Evolutionary conservation across 1,139 yeast species (phyloP).

Genomic region (Arxiozyma telluris): DNA sequence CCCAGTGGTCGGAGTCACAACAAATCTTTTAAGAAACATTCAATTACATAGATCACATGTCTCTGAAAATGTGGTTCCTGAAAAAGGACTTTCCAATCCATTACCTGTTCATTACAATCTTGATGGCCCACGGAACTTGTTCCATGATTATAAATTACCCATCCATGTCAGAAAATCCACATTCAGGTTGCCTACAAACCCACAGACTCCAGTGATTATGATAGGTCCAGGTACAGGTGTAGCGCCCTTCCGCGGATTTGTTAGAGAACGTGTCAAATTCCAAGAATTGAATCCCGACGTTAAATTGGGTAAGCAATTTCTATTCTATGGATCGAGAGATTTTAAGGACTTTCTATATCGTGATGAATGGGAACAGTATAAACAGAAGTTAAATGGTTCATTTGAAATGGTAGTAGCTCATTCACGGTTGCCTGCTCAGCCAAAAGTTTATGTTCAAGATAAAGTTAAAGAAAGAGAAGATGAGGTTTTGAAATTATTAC

Average conservation of each 20-base stretch:
- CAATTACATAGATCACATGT: conserved; percentile 34
- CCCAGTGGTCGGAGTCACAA: conserved; percentile 62
- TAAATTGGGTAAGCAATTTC: conserved; percentile 60
- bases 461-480: conserved; percentile 48
- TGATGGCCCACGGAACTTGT: conserved; percentile 69
- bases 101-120: conserved; percentile 54
- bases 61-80: not conserved
- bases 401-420: conserved; percentile 77
- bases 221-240: conserved; percentile 98
- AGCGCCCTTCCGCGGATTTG: conserved; percentile 92
- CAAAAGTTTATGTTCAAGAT: conserved; percentile 85
- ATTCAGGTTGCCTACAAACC: conserved; percentile 83
- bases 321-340: conserved; percentile 83
- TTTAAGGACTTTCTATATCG: conserved; percentile 72
- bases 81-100: conserved; percentile 16
- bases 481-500: conserved; percentile 52
- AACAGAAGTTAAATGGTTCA: conserved; percentile 53
- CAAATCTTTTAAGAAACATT: conserved; percentile 74
- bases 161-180: conserved; percentile 91
- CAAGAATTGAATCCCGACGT: conserved; percentile 36
- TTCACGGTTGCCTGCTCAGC: conserved; percentile 57
- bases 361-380: conserved; percentile 75
- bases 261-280: conserved; percentile 67
- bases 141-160: conserved; percentile 54
- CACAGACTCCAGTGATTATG: conserved; percentile 77